A percentile compares a stretch with the other conserved stretches of the same genome.
Evolutionary conservation across 352 stramenopile species (phyloP).

Genomic region (Globisporangium echinulatum): DNA sequence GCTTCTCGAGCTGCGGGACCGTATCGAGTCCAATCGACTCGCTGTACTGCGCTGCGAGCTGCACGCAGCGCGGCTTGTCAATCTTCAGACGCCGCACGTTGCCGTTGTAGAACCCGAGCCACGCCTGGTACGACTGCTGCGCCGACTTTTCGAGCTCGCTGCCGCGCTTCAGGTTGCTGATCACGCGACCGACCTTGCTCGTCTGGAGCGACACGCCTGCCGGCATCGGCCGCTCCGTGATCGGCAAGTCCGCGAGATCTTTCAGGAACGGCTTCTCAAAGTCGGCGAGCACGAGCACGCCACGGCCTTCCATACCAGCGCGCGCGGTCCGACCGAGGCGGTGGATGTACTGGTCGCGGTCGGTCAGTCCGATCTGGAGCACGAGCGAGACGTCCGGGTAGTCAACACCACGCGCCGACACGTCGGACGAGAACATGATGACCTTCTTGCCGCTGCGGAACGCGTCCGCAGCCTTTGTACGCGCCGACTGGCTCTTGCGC

Average conservation of each 20-base stretch:
- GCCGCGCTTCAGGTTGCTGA: slow-evolving; percentile 76
- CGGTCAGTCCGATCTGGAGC: slow-evolving; percentile 78
- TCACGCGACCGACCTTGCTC: slow-evolving; percentile 28
- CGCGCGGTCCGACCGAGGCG: slow-evolving; percentile 91
- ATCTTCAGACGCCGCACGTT: slow-evolving; percentile 39
- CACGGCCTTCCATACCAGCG: slow-evolving; percentile 81
- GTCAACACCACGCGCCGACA: slow-evolving; percentile 92
- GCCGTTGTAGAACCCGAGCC: slow-evolving; percentile 92
- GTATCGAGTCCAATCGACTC: slow-evolving; percentile 53
- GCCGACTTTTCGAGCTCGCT: slow-evolving; percentile 70
- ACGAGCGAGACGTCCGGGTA: slow-evolving; percentile 92
- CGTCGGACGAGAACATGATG: slow-evolving; percentile 93
- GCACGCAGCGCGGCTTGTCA: slow-evolving; percentile 51
- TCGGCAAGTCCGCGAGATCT: slow-evolving; percentile 62
- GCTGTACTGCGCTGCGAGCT: slow-evolving; percentile 65
- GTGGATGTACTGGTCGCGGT: slow-evolving; percentile 94
- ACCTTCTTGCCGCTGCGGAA: slow-evolving; percentile 87
- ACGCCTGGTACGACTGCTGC: slow-evolving; percentile 91
- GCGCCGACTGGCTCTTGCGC: slow-evolving; percentile 88
- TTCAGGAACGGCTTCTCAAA: slow-evolving; percentile 79
- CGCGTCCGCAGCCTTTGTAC: slow-evolving; percentile 80
- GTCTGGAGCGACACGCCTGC: neutral
- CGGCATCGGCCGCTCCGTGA: slow-evolving; percentile 60
- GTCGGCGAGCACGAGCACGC: slow-evolving; percentile 75
- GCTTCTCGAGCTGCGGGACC: slow-evolving; percentile 82